Base-by-base conservation (phyloP, 202 grass and related monocot species). In the Schoenoplectus tabernaemontani region DNA sequence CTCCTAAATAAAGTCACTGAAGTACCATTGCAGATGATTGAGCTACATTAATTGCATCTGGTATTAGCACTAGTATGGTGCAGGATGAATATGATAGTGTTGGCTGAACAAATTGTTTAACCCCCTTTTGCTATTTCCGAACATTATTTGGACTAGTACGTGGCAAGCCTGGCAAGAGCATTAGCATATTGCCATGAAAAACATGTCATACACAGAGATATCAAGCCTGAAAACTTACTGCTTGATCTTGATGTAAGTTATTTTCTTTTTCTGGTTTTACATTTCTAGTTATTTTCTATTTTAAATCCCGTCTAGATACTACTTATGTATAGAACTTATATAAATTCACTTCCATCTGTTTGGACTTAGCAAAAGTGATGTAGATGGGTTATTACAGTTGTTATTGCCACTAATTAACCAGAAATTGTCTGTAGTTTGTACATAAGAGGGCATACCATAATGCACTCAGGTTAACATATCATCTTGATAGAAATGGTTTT, bases 151-250 rank as follows among this genome's bases (percentile, higher is more conserved):
- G 66, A 43, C 19, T 26, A 98, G 95, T 98, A 92, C 79, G 75
- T 87, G 26, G 86, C 89, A 0, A 98, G 95, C 76, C 89, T 98
- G 30, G 91, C 89, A 57, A 84, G 78, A 80, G 91, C 95, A 62
- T 59, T 98, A 34, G 88, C 83, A 15, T 95, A 95, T 85, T 98
- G 91, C 81, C 95, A 98, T 85, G 91, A 91, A 84, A 98, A 98
- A 81, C 86, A 90, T 83, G 86, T 98, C 67, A 98, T 98, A 47
- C 91, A 98, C 48, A 89, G 95, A 78, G 95, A 98, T 76, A 98
- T 98, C 90, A 98, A 98, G 81, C 91, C 95, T 43, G 95, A 98
- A 78, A 98, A 98, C 86, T 81, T 98, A 59, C 80, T 98, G 56
- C 88, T 98, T 10, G 95, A 98, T 85, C 80, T 94, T 13, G 89